These are phyloP conservation scores for Pochonia chlamydosporia DNA, from an alignment of 2,329 filamentous ascomycete species.

Conservation along the genomic window DNA sequence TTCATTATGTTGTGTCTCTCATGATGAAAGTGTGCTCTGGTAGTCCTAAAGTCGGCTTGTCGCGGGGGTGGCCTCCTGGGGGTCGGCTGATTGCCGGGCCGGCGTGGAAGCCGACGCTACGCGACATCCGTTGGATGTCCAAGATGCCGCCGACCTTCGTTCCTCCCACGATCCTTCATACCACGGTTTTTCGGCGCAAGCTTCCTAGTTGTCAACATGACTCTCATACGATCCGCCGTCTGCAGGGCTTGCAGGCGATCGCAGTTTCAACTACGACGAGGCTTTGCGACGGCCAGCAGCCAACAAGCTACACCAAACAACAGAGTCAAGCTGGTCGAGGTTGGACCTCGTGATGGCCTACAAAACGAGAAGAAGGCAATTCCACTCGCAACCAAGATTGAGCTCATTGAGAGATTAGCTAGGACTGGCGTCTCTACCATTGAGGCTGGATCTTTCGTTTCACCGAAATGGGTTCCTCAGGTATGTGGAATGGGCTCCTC, in stretches of 20 bases:
- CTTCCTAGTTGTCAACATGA: slow-evolving; percentile 20
- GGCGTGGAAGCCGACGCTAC: slow-evolving; percentile 22
- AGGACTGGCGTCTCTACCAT: slow-evolving; percentile 66
- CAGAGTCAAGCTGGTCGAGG: slow-evolving; percentile 66
- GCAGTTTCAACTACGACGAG: slow-evolving; percentile 24
- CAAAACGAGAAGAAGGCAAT: slow-evolving; percentile 77
- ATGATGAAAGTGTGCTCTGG: not conserved
- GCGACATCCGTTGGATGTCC: slow-evolving; percentile 13
- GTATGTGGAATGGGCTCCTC: too few species aligned
- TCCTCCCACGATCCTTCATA: not conserved
- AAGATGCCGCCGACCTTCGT: not conserved
- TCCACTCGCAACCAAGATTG: slow-evolving; percentile 66
- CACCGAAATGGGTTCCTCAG: slow-evolving; percentile 81
- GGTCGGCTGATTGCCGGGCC: slow-evolving; percentile 12
- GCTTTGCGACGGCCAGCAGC: slow-evolving; percentile 34
- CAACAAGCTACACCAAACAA: slow-evolving; percentile 29
- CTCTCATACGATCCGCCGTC: slow-evolving; percentile 28
- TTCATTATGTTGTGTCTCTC: too few species aligned
- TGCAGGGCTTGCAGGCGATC: slow-evolving; percentile 33
- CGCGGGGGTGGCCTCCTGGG: not conserved
- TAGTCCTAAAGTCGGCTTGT: not conserved
- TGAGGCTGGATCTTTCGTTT: slow-evolving; percentile 77
- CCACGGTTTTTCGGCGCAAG: too few species aligned
- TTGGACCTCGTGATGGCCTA: slow-evolving; percentile 78
- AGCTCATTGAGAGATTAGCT: slow-evolving; percentile 65